Conservation (phyloP, 2,329 filamentous ascomycete genomes). For the Clarireedia paspali region DNA sequence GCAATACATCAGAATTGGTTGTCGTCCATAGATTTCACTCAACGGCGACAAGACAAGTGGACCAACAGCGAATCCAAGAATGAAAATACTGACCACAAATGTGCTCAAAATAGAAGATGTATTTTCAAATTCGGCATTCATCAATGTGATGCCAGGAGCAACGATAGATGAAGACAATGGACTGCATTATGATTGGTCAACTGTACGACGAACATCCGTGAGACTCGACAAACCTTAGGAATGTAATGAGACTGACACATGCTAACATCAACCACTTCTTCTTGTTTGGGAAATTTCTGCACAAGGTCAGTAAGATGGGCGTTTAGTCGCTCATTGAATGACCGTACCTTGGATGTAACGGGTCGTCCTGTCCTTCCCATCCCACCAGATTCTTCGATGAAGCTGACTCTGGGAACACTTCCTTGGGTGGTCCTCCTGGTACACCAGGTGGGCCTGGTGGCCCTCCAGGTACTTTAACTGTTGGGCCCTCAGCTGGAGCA, state of each 20-base stretch:
- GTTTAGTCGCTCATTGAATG: not conserved
- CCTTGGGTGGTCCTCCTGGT: slow-evolving; percentile 3
- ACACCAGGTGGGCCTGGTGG: not conserved
- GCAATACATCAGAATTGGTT: slow-evolving; percentile 38
- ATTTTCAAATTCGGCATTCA: slow-evolving; percentile 17
- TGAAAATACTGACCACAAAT: slow-evolving; percentile 39
- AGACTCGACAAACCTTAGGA: slow-evolving; percentile 9
- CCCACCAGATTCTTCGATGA: slow-evolving; percentile 35
- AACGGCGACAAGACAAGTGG: slow-evolving; percentile 50
- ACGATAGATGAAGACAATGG: slow-evolving; percentile 34
- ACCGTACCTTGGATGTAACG: slow-evolving; percentile 9
- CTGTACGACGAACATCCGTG: not conserved
- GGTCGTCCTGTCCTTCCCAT: slow-evolving; percentile 14
- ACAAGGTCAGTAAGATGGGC: not conserved
- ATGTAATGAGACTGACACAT: slow-evolving; percentile 7
- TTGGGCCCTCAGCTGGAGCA: not conserved
- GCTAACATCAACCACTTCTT: slow-evolving; percentile 9
- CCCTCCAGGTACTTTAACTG: not conserved
- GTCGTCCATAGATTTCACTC: slow-evolving; percentile 57
- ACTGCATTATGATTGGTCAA: slow-evolving; percentile 13
- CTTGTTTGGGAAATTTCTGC: slow-evolving; percentile 2
- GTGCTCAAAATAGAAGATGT: slow-evolving; percentile 10
- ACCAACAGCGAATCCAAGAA: slow-evolving; percentile 50
- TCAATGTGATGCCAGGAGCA: slow-evolving; percentile 31
- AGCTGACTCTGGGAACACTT: slow-evolving; percentile 26